Conservation (phyloP, 2,329 filamentous ascomycete species). For the Ascochyta pisi region DNA sequence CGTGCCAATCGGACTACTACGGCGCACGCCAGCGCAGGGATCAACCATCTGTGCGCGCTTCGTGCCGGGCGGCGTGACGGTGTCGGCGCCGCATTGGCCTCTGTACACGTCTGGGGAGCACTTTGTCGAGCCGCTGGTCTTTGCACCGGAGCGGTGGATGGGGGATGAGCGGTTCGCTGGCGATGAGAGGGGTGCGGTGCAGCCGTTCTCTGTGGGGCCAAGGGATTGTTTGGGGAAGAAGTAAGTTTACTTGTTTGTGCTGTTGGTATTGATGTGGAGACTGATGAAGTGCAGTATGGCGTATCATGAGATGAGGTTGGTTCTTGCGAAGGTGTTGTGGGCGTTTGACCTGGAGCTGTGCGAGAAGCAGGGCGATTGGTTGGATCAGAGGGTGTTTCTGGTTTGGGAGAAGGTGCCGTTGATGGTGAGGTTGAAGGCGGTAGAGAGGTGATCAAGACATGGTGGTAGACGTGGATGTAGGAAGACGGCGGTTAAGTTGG, state of each 20-base stretch:
- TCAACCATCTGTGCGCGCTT: constrained; percentile 46
- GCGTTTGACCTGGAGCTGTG: constrained; percentile 49
- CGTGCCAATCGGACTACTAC: constrained; percentile 44
- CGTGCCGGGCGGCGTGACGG: constrained; percentile 38
- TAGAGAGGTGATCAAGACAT: background rate
- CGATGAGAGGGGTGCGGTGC: constrained; percentile 46
- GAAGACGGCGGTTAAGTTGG: too few relatives aligned
- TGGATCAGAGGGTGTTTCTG: constrained; percentile 41
- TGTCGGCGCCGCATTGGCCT: constrained; percentile 27
- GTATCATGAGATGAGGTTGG: constrained; percentile 53
- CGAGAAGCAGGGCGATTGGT: constrained; percentile 35
- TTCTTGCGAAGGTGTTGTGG: constrained; percentile 48
- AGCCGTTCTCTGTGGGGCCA: constrained; percentile 55
- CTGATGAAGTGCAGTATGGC: constrained; percentile 38
- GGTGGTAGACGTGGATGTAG: too few relatives aligned
- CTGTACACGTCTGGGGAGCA: constrained; percentile 34
- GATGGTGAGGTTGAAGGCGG: constrained; percentile 12
- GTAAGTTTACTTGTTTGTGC: constrained; percentile 27
- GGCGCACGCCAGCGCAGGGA: constrained; percentile 46
- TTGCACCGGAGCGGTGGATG: constrained; percentile 53
- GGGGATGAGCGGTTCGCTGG: constrained; percentile 28
- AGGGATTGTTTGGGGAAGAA: constrained; percentile 50
- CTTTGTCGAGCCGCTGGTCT: constrained; percentile 47
- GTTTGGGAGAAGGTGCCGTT: constrained; percentile 49
- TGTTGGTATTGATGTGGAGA: background rate